phyloP scores from a whole-genome alignment of 1,284 basidiomycete species.

The Wolfiporia cocos region DNA sequence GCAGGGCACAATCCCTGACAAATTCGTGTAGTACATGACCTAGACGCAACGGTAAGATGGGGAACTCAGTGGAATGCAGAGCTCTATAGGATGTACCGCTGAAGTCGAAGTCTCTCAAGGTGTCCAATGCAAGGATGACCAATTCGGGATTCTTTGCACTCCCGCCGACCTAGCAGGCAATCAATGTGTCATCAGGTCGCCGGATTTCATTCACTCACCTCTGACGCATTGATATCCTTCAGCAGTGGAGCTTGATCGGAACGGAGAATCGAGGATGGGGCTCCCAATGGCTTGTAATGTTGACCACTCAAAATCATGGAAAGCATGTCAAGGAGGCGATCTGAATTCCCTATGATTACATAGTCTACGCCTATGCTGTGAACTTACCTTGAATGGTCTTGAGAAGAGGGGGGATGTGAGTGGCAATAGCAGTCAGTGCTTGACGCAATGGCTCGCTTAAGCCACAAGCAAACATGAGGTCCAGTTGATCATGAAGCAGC shows the following conservation, averaged over 20 bases:
- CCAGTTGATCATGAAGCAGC: conserved; percentile 92
- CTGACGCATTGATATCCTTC: conserved; percentile 55
- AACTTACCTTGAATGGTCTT: conserved; percentile 85
- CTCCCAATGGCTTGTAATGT: conserved; percentile 81
- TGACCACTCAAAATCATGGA: conserved; percentile 80
- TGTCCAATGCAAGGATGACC: conserved; percentile 82
- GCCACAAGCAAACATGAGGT: conserved; percentile 95
- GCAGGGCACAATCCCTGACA: conserved; percentile 87
- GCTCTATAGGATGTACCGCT: conserved; percentile 68
- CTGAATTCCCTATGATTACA: conserved; percentile 34
- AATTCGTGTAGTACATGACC: conserved; percentile 96
- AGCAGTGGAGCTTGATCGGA: conserved; percentile 45
- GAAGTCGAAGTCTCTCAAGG: conserved; percentile 94
- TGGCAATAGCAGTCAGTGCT: conserved; percentile 84
- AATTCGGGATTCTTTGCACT: conserved; percentile 66
- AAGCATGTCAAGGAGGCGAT: conserved; percentile 81
- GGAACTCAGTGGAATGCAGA: neutral
- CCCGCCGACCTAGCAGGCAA: conserved; percentile 30
- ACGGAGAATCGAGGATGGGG: conserved; percentile 53
- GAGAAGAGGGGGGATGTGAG: conserved; percentile 86
- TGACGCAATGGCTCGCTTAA: conserved; percentile 86
- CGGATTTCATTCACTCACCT: conserved; percentile 31
- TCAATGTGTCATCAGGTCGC: conserved; percentile 1
- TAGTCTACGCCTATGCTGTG: neutral
- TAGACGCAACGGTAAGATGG: conserved; percentile 20